Base-by-base conservation (phyloP, 371 early-diverging fungal species). In the Mortierella sp. region DNA sequence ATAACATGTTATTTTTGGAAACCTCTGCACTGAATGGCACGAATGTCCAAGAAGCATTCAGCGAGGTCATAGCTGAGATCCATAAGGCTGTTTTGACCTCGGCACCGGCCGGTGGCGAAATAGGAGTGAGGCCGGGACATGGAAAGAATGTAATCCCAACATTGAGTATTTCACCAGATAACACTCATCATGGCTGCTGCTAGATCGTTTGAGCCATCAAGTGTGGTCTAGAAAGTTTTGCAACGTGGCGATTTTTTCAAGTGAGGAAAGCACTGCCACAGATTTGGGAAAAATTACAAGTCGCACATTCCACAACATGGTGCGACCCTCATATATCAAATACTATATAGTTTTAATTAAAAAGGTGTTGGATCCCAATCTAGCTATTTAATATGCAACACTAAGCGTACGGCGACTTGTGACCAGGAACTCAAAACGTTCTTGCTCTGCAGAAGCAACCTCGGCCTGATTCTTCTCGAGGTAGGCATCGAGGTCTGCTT, bases 31-130 rank as follows among this genome's bases (percentile, higher is more conserved):
- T 92, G 72, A 91, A 93, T 73, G 82, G 88, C 3, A 89, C 85
- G 62, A 93, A 93, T 83, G 91, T 93, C 45, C 91, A 92, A 66
- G 62, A 83, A n/a, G 89, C 91, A 6, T 92, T 92, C 81, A 90
- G 87, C 59, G 86, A 89, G 55, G 90, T 92, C 66, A 61, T 91
- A 55, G 87, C 89, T 7, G 90, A 69, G 62, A 75, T 69, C 34
- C 62, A 68, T 40, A 75, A 55, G 61, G 54, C n/a, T 3, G 35
- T 64, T 6, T 42, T 64, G 40, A 63, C 64, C 26, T 29, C 59
- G 9, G 23, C 57, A 22, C 75, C 69, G 7, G 40, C 32, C 4
- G 59, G 37, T 9, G 61, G 61, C 0, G 53, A 7, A 9, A 15
- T 26, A 28, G 42, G 47, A 37, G 37, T 72, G 23, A 68, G 54